Percentiles rank a stretch among this genome's conserved stretches.
These are phyloP conservation scores for Penicillium soppii DNA, from an alignment of 495 filamentous ascomycete species.

Conservation along the genomic window DNA sequence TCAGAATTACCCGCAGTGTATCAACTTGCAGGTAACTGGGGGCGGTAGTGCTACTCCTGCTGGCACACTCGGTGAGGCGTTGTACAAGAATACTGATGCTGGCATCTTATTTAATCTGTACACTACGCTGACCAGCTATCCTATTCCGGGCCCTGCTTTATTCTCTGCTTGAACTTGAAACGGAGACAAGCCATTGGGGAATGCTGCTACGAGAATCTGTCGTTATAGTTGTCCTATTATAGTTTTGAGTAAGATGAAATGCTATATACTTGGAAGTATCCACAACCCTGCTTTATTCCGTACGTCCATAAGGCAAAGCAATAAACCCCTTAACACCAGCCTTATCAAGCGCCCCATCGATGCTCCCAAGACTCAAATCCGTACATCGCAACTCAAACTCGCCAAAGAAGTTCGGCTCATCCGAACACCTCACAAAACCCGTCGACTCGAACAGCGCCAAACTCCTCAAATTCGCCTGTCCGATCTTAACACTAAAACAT, in stretches of 20 bases:
- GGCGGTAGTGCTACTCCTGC: conserved; percentile 52
- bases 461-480: conserved; percentile 52
- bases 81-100: conserved; percentile 58
- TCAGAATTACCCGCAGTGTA: conserved; percentile 74
- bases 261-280: not conserved
- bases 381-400: conserved; percentile 57
- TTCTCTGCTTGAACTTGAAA: conserved; percentile 23
- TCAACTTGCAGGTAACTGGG: conserved; percentile 69
- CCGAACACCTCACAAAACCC: conserved; percentile 50
- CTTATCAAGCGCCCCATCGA: conserved; percentile 22
- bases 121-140: conserved; percentile 41
- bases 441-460: conserved; percentile 60
- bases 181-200: no score
- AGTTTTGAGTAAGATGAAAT: not conserved
- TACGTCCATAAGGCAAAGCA: conserved; percentile 38
- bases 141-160: conserved; percentile 51
- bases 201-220: not conserved
- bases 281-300: conserved; percentile 7
- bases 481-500: conserved; percentile 62
- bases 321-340: conserved; percentile 40
- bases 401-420: conserved; percentile 63
- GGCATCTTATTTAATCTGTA: conserved; percentile 65
- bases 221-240: not conserved
- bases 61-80: conserved; percentile 54
- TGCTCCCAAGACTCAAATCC: conserved; percentile 25